Base-by-base conservation (phyloP, 345 rosid species). In the Lepidium africanum region DNA sequence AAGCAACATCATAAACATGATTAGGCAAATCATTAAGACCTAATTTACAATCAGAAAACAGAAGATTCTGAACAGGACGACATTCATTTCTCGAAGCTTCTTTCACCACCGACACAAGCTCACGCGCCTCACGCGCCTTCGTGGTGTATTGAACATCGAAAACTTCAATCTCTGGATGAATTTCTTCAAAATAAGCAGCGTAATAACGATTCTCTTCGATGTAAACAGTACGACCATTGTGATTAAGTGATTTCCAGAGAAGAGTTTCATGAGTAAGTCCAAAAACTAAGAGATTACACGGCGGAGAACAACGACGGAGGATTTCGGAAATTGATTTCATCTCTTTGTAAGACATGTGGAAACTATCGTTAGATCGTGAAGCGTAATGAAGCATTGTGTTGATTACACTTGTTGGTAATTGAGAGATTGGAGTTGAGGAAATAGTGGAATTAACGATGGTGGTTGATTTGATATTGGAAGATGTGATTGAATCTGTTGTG, bases 81-180 rank as follows among this genome's bases (percentile, higher is more conserved):
- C 99, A 94, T 63, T 94, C 97, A 49, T 89, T 87, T 10, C 66
- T 70, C 19, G 79, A 74, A 38, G 86, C 84, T 16, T 85, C 86
- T 74, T 79, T 87, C 0, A 86, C 86, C 1, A 85, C 71, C 0
- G 82, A 74, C 2, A 94, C 74, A 0, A 94, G 81, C 51, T 91
- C 96, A 40, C 63, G 70, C 12, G 81, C 80, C 53, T 94, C 97
- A 0, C 76, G 77, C 12, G 78, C 73, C 72, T 87, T 91, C 0
- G 97, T 94, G 5, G 99, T 91, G 86, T 94, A 94, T 61, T 91
- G 97, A 7, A 94, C 97, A 13, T 94, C 99, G 60, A 84, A 94
- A 0, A 85, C 96, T 1, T 94, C 99, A 15, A 94, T 71, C 59
- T 94, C 99, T 0, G 99, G 99, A 45, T 94, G 97, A 41, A 86